A percentile compares a stretch with the other conserved stretches of the same genome.
Conservation (phyloP, 306 rosid genomes). For the Acacia crassicarpa region DNA sequence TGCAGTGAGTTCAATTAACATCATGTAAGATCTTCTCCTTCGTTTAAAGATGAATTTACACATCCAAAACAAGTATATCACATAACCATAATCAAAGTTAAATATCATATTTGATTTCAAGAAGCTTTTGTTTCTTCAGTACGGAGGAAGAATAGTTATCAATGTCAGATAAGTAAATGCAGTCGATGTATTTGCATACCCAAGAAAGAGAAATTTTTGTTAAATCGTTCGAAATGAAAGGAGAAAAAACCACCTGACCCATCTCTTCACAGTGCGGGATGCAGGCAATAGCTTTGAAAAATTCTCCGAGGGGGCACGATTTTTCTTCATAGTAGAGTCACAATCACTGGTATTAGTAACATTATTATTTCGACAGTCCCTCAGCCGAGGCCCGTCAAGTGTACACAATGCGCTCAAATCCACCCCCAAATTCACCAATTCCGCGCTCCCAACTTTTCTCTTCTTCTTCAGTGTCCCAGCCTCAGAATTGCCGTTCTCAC, state of each 20-base stretch:
- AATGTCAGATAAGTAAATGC: not conserved
- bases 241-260: constrained; percentile 61
- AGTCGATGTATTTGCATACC: not conserved
- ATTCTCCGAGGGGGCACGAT: constrained; percentile 45
- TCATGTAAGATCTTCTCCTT: constrained; percentile 19
- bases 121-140: not conserved
- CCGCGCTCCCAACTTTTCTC: constrained; percentile 56
- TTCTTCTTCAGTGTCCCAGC: constrained; percentile 36
- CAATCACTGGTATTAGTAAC: constrained; percentile 5
- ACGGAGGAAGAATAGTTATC: not conserved
- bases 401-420: constrained; percentile 51
- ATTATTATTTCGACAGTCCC: constrained; percentile 63
- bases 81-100: not conserved
- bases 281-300: constrained; percentile 43
- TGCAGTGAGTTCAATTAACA: constrained; percentile 40
- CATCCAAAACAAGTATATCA: not conserved
- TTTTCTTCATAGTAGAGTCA: constrained; percentile 36
- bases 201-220: not conserved
- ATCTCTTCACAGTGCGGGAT: constrained; percentile 61
- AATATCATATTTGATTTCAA: not conserved
- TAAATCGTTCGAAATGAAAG: not conserved
- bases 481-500: not conserved
- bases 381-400: constrained; percentile 65
- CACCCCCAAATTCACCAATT: constrained; percentile 72
- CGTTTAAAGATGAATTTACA: constrained; percentile 14